A percentile compares a stretch with the other conserved stretches of the same genome.
Evolutionary conservation across 163 green algal species (phyloP).

Genomic region (Chloroidium sp.): DNA sequence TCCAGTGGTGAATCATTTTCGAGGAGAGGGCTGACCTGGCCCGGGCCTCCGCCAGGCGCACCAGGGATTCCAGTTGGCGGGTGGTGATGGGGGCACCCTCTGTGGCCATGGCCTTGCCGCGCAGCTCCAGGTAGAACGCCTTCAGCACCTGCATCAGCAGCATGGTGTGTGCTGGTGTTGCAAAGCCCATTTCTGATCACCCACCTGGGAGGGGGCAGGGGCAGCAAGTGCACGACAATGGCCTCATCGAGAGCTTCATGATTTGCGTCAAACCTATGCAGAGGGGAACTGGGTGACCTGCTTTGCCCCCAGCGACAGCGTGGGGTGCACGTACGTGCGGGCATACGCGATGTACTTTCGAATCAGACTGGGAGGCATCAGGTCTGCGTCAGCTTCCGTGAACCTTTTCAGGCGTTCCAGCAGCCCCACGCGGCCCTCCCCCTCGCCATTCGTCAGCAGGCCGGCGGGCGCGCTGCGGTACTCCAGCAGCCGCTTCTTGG

Average conservation of each 20-base stretch:
- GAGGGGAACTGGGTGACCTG: conserved; percentile 13
- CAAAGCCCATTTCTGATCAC: background rate
- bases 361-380: conserved; percentile 56
- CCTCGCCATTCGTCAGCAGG: background rate
- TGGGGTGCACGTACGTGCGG: conserved; percentile 57
- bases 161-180: background rate
- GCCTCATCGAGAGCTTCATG: too few species aligned
- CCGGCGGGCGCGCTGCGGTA: conserved; percentile 12
- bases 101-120: conserved; percentile 24
- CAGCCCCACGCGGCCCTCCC: conserved; percentile 13
- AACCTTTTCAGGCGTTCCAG: conserved; percentile 33
- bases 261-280: background rate
- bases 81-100: conserved; percentile 53
- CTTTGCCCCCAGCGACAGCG: conserved; percentile 59
- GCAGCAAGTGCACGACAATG: background rate
- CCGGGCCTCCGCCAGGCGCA: conserved; percentile 7
- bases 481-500: conserved; percentile 39
- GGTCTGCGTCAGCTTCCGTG: conserved; percentile 15
- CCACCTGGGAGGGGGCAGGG: background rate
- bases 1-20: too few species aligned
- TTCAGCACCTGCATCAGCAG: conserved; percentile 29
- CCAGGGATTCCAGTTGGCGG: conserved; percentile 73
- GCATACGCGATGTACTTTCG: conserved; percentile 90
- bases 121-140: conserved; percentile 75
- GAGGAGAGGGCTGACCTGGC: too few species aligned